Base-by-base conservation (phyloP, 2,329 filamentous ascomycete genomes). In the Raffaelea ambrosiae region DNA sequence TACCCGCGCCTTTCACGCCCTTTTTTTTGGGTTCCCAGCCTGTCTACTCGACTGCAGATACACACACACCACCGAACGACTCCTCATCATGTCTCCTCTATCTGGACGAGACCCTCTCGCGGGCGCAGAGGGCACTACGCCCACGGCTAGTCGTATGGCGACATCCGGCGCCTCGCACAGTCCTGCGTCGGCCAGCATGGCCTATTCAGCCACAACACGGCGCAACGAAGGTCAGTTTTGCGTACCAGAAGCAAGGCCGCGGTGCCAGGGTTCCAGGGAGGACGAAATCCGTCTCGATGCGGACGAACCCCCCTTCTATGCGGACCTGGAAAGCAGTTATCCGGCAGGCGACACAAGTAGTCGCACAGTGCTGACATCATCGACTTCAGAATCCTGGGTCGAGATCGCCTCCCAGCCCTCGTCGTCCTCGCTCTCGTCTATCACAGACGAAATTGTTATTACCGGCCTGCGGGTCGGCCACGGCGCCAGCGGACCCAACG, bases 401-500 rank as follows among this genome's bases (percentile, higher is more conserved):
- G 91, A 98, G 64, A 82, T 98, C 51, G 81, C 86, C 42, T 96
- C 91, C 4, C 88, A 93, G 58, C 89, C 91, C 8, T 96, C 91
- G 0, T 95, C 91, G 2, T 95, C 91, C 3, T 96, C 90, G 14
- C 72, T 95, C 13, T 95, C 90, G 19, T 95, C 81, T 47, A 81
- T 84, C 61, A 79, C 77, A 53, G 89, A 95, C 55, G 90, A 96
- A 60, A 91, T 95, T 55, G 85, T 95, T 54, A 95, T 88, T 2
- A 93, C 88, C 5, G 90, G 90, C 22, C 75, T 96, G 39, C 81
- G 82, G 46, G 83, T 96, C 46, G 83, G 86, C 52, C 73, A 75
- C 53, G 76, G 77, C 57, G 33, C 74, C 79, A 45, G 22, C 20
- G 48, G 49, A 35, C 22, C 26, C 40, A 50, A 48, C 54, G 73